These are phyloP conservation scores for Populus hybrid DNA, from an alignment of 441 rosid genomes.

Conservation along the genomic window DNA sequence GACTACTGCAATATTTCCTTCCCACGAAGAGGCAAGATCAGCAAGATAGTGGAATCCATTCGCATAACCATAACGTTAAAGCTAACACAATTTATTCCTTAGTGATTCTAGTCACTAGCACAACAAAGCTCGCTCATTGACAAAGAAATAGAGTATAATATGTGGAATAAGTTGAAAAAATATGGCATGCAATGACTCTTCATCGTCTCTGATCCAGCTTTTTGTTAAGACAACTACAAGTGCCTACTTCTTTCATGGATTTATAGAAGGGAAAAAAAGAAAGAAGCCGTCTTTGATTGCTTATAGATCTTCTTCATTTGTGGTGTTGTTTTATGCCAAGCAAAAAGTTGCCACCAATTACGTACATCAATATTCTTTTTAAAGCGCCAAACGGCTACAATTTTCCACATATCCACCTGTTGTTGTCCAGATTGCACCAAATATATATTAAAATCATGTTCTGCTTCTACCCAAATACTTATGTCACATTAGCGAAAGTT, in stretches of 20 bases:
- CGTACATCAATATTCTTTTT: no score
- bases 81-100: background rate
- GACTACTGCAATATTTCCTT: background rate
- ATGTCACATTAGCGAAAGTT: background rate
- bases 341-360: background rate
- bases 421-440: background rate
- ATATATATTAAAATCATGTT: background rate
- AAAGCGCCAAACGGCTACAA: background rate
- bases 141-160: background rate
- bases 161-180: no score
- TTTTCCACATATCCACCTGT: background rate
- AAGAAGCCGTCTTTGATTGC: background rate
- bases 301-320: no score
- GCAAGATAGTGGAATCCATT: conserved; percentile 9
- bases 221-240: background rate
- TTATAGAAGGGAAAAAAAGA: background rate
- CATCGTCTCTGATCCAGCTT: background rate
- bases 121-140: background rate
- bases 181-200: background rate
- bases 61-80: background rate
- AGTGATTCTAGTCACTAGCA: background rate
- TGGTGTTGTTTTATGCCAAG: background rate
- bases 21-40: background rate
- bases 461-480: background rate
- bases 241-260: background rate